A percentile compares a stretch with the other conserved stretches of the same genome.
phyloP scores from a whole-genome alignment of 805 yeast genomes.

The Candida piceae region DNA sequence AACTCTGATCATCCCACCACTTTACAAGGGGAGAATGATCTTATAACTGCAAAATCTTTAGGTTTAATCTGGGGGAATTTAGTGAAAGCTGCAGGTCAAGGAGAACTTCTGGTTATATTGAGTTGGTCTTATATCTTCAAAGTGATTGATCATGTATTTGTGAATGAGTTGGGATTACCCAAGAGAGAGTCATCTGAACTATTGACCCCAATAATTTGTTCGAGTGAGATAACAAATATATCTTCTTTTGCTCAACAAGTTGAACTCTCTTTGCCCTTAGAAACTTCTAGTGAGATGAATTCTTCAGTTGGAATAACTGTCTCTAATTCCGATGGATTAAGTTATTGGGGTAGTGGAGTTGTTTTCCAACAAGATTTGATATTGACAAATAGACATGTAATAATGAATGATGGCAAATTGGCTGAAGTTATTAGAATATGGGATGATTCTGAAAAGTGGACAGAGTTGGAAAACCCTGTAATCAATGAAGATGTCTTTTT shows the following conservation, averaged over 20 bases:
- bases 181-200: not conserved
- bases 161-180: not conserved
- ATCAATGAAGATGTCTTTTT: conserved; percentile 17
- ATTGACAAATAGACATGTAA: conserved; percentile 40
- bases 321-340: conserved; percentile 3
- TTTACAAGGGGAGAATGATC: not conserved
- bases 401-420: conserved; percentile 8
- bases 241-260: too few species aligned
- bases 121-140: conserved; percentile 14
- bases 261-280: not conserved
- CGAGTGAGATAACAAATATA: too few species aligned
- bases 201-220: not conserved
- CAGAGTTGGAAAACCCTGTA: conserved; percentile 5
- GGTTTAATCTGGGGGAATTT: conserved; percentile 39
- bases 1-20: not conserved
- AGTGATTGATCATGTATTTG: not conserved
- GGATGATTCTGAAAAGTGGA: not conserved
- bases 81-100: conserved; percentile 39
- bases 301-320: conserved; percentile 16
- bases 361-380: conserved; percentile 28
- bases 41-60: conserved; percentile 12
- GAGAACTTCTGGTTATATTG: conserved; percentile 32
- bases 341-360: conserved; percentile 42
- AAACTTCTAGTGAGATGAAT: not conserved
- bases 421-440: conserved; percentile 16